Conservation (phyloP, 345 rosid genomes). For the Corymbia maculata region DNA sequence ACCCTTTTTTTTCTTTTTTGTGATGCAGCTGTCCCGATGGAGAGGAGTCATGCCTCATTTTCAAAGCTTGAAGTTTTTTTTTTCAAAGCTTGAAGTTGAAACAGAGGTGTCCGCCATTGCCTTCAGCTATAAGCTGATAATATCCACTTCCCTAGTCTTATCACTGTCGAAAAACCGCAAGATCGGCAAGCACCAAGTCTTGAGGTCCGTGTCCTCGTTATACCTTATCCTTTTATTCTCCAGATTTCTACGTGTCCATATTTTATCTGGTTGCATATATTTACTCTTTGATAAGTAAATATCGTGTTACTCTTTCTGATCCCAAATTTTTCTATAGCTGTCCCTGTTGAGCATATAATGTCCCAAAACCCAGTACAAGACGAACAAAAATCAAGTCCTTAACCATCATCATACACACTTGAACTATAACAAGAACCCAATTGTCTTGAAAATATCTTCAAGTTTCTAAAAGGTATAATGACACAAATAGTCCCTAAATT, state of each 20-base stretch:
- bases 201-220: background rate
- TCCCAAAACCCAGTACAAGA: background rate
- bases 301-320: background rate
- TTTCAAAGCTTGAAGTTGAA: background rate
- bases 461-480: background rate
- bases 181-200: background rate
- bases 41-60: background rate
- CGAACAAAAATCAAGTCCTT: background rate
- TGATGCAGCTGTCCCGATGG: background rate
- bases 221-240: background rate
- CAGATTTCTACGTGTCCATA: background rate
- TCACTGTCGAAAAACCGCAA: background rate
- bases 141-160: background rate
- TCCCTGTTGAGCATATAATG: background rate
- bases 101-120: background rate
- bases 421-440: background rate
- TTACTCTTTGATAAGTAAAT: background rate
- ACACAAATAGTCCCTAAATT: too few species aligned
- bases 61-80: background rate
- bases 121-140: background rate
- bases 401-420: background rate
- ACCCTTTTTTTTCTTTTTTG: background rate
- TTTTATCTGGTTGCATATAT: background rate
- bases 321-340: background rate
- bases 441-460: background rate